Evolutionary conservation across 2,329 filamentous ascomycete species (phyloP).

Genomic region (Westerdykella aurantiaca): DNA sequence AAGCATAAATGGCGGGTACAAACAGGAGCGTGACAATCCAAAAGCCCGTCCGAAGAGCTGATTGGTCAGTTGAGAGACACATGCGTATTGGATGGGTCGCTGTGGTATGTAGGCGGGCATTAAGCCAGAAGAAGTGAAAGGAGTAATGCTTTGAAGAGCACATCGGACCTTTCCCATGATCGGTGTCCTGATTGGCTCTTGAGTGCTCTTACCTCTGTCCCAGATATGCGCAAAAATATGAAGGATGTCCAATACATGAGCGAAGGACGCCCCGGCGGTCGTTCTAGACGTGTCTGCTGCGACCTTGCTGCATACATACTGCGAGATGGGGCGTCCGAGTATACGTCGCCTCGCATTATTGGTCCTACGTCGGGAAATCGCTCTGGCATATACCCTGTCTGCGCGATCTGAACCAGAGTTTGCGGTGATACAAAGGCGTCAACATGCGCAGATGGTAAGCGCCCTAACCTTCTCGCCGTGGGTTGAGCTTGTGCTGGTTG

Average conservation of each 20-base stretch:
- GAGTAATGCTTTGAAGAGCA: slow-evolving; percentile 13
- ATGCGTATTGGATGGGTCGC: not conserved
- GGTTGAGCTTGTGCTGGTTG: slow-evolving; percentile 5
- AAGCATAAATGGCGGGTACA: not conserved
- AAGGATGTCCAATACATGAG: slow-evolving; percentile 28
- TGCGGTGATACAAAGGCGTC: slow-evolving; percentile 28
- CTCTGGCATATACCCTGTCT: slow-evolving; percentile 15
- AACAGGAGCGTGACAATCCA: not conserved
- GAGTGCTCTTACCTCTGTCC: slow-evolving; percentile 25
- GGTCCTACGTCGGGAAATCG: slow-evolving; percentile 13
- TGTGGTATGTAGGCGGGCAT: slow-evolving; percentile 13
- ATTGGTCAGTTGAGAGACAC: not conserved
- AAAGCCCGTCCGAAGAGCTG: not conserved
- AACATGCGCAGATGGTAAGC: slow-evolving; percentile 25
- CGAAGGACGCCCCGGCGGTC: slow-evolving; percentile 10
- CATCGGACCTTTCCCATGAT: slow-evolving; percentile 17
- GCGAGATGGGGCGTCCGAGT: slow-evolving; percentile 6
- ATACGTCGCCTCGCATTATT: slow-evolving; percentile 23
- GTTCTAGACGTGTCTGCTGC: slow-evolving; percentile 4
- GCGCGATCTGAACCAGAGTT: slow-evolving; percentile 15
- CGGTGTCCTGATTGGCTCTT: slow-evolving; percentile 25
- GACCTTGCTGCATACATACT: slow-evolving; percentile 14
- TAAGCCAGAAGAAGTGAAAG: slow-evolving; percentile 18
- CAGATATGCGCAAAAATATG: slow-evolving; percentile 29
- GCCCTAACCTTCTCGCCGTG: slow-evolving; percentile 28